Base-by-base conservation (phyloP, 805 yeast genomes). In the Saturnispora bothae region DNA sequence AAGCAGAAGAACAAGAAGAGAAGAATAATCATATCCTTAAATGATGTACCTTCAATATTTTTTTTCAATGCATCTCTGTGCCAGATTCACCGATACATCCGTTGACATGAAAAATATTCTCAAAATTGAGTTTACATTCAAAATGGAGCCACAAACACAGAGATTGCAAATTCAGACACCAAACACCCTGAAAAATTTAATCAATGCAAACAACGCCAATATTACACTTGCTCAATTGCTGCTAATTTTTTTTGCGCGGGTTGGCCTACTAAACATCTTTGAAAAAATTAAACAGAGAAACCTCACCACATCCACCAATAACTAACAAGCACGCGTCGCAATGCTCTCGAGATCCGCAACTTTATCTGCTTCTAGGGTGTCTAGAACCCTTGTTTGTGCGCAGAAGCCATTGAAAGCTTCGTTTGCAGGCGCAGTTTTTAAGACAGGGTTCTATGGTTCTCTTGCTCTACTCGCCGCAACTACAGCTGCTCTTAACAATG, bases 391-490 rank as follows among this genome's bases (percentile, higher is more conserved):
- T 26, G 21, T 13, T 4, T 18, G 15, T 5, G 18, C 14, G 5
- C 16, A 28, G 7, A 30, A 30, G 22, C 33, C 33, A 9, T 16
- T 30, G 4, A 21, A 30, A n/a, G 22, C 40, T 8, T 31, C 35
- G 9, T 6, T 31, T 13, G 10, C 23, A 7, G 40, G 40, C 13
- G 25, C 31, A 12, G 16, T 37, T 4, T 14, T 37, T 15, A 37
- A 37, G 28, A 32, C 40, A 9, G 21, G 20, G 12, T 26, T 37
- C 7, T 38, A 32, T 17, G 40, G 36, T 27, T 49, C 52, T 12
- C 39, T 51, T 4, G 37, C 71, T 19, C 79, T 77, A 47, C 75
- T 71, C 26, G 75, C 68, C 26, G 84, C 83, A 38, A 69, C 76
- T n/a, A 72, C 69, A 37, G 59, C 68, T 40, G 65, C 85, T 12